Conservation (phyloP, 2,329 filamentous ascomycete genomes). For the Diaporthe longicolla region DNA sequence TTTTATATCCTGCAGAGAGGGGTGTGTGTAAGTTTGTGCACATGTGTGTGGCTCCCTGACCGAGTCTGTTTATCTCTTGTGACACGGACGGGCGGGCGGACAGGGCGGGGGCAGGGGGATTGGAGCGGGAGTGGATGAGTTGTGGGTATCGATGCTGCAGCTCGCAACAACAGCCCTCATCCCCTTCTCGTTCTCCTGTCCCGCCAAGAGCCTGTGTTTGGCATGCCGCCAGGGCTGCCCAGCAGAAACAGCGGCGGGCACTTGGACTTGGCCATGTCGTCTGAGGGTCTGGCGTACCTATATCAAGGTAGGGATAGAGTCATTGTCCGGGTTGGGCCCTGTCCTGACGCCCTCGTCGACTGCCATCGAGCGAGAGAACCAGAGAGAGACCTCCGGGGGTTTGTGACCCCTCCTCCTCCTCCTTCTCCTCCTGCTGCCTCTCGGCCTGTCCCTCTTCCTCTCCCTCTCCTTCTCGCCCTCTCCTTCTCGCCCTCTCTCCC, state of each 20-base stretch:
- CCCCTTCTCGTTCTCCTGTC: neutral
- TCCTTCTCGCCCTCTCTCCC: neutral
- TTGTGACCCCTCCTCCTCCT: constrained; percentile 23
- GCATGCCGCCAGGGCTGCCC: constrained; percentile 1
- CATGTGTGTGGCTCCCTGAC: neutral
- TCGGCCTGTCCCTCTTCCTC: neutral
- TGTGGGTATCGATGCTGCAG: constrained; percentile 19
- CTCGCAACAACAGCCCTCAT: constrained; percentile 3
- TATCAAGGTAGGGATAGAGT: neutral
- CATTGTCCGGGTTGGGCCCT: constrained; percentile 1
- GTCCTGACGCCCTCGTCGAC: neutral
- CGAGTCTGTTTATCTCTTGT: constrained; percentile 29
- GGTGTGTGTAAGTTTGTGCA: neutral
- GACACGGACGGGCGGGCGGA: constrained; percentile 25
- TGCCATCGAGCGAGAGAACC: neutral
- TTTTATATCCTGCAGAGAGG: constrained; percentile 38
- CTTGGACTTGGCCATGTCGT: neutral
- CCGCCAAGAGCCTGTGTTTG: constrained; percentile 17
- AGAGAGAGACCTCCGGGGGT: neutral
- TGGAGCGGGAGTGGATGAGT: constrained; percentile 17
- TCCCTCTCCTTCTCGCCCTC: neutral
- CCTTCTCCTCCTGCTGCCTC: neutral
- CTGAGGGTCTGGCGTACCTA: too few relatives aligned
- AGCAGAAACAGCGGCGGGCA: neutral
- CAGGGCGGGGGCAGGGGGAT: neutral